Evolutionary conservation across 1,284 basidiomycete genomes (phyloP), one percentile per base, ranked within the genome.

Genomic region (Cryptococcus maquisensis): DNA sequence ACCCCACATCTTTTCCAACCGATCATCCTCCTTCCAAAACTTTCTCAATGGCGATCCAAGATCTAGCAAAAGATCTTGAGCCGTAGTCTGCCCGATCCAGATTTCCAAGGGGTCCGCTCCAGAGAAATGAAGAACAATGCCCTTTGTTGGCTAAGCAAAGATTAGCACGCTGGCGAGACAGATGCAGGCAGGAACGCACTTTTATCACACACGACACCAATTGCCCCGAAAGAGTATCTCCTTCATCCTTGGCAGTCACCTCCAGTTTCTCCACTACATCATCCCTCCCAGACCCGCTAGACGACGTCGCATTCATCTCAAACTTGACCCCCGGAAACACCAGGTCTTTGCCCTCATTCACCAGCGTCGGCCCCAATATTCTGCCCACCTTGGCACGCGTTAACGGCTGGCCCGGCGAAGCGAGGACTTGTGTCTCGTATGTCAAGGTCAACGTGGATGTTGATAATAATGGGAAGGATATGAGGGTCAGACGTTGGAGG

Each of bases 11-110:
- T 64, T 62, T 20, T 62, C 63, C 84, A 94, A 87, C 54, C 90
- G 79, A 62, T 90, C 86, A 65, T 93, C 90, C 59, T 92, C 88
- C 69, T 91, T 90, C 76, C 88, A 88, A 71, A 87, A 86, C 51
- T 84, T 79, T 40, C 86, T 80, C n/a, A 85, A 75, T 7, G 90
- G 90, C 12, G 86, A 79, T 2, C 90, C 90, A 7, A 94, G 77
- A 61, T 90, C 88, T 36, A 87, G 79, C 2, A 79, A 81, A 28
- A 93, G 75, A 69, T 92, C 90, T 71, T 93, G 88, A 1, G 86
- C 84, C 3, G 85, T 90, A 5, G 88, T 91, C 57, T 82, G 77
- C n/a, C 87, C 84, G n/a, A 94, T 71, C n/a, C 78, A 78, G 50
- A 92, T 75, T 39, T 81, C 80, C n/a, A 89, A 66, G 18, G 83